phyloP scores from a whole-genome alignment of 441 rosid genomes.

The Adansonia gregorii region DNA sequence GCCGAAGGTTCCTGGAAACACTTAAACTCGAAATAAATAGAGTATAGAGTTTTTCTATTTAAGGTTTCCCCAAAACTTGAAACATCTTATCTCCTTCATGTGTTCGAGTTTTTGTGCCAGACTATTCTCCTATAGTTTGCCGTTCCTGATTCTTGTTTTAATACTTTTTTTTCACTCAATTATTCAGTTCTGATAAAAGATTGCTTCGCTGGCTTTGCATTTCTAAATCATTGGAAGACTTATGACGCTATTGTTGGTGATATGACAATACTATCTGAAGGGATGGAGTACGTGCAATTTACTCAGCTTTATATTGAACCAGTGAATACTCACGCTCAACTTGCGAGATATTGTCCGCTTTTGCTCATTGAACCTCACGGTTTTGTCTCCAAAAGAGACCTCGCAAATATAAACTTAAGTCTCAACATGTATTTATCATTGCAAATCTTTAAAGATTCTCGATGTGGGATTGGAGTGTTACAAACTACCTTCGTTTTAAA shows the following conservation, averaged over 20 bases:
- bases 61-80: not conserved
- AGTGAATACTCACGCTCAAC: too few relatives aligned
- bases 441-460: too few relatives aligned
- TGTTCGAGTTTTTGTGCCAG: not conserved
- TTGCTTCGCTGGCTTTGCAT: not conserved
- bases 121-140: not conserved
- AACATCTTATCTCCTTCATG: not conserved
- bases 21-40: not conserved
- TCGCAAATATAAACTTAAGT: too few relatives aligned
- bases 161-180: not conserved
- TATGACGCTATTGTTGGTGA: conserved; percentile 41
- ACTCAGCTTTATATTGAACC: conserved; percentile 44
- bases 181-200: conserved; percentile 15
- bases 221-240: conserved; percentile 29
- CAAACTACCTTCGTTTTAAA: too few relatives aligned
- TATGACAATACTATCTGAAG: conserved; percentile 34
- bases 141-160: not conserved
- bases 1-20: not conserved
- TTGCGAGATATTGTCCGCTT: too few relatives aligned
- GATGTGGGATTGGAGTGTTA: too few relatives aligned
- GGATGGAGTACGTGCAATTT: conserved; percentile 37
- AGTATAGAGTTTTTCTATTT: not conserved
- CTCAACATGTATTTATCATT: too few relatives aligned
- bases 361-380: too few relatives aligned
- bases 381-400: too few relatives aligned